Conservation (phyloP, 1,139 yeast genomes). For the Pichia sp. region DNA sequence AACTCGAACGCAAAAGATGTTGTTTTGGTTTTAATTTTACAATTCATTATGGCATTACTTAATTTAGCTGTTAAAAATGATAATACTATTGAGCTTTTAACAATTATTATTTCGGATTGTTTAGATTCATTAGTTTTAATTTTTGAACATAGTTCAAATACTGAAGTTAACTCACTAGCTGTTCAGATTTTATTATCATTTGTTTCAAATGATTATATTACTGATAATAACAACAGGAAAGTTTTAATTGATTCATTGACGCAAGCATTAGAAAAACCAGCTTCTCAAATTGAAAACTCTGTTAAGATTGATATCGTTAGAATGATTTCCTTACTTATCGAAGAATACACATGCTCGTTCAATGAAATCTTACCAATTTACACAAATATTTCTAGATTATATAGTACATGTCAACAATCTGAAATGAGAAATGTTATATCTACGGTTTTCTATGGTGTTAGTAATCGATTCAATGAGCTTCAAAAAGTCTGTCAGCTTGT, state of each 20-base stretch:
- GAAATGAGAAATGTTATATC: constrained; percentile 58
- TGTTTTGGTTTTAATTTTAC: constrained; percentile 53
- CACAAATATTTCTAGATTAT: constrained; percentile 50
- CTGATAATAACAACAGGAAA: constrained; percentile 50
- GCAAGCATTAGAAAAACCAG: constrained; percentile 57
- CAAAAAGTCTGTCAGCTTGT: constrained; percentile 45
- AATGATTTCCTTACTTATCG: constrained; percentile 36
- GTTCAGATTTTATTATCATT: constrained; percentile 49
- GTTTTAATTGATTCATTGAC: constrained; percentile 55
- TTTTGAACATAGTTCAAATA: constrained; percentile 38
- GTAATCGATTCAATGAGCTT: constrained; percentile 43
- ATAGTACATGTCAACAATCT: constrained; percentile 52
- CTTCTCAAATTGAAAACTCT: constrained; percentile 44
- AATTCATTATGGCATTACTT: constrained; percentile 42
- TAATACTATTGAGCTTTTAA: constrained; percentile 41
- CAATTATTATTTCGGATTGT: constrained; percentile 51
- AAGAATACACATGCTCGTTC: constrained; percentile 46
- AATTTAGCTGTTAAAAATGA: constrained; percentile 36
- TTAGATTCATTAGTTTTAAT: constrained; percentile 46
- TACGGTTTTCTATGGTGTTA: constrained; percentile 53
- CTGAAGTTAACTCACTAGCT: constrained; percentile 48
- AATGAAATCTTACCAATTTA: constrained; percentile 51
- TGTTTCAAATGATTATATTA: constrained; percentile 55
- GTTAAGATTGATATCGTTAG: constrained; percentile 56
- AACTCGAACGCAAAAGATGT: constrained; percentile 58